phyloP scores from a whole-genome alignment of 2,329 filamentous ascomycete species.

The Epichloe bromicola region DNA sequence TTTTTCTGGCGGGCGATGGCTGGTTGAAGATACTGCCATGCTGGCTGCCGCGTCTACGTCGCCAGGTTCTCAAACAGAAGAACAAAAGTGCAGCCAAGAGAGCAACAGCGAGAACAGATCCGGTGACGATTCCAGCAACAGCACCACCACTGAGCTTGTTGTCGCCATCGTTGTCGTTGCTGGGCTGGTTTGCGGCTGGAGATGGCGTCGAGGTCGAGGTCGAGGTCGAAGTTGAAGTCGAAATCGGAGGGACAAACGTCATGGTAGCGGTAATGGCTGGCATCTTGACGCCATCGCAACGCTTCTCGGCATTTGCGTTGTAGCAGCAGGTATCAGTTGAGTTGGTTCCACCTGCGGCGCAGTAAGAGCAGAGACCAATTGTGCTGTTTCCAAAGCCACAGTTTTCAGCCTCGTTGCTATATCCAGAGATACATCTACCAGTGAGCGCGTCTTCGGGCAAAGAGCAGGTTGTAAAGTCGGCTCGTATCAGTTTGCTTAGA shows the following conservation, averaged over 20 bases:
- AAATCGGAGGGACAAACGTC: conserved; percentile 37
- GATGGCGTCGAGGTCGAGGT: conserved; percentile 25
- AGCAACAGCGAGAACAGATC: conserved; percentile 57
- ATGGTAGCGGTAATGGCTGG: conserved; percentile 63
- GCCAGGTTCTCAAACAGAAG: conserved; percentile 42
- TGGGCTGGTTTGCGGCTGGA: conserved; percentile 9
- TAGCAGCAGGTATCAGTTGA: conserved; percentile 93
- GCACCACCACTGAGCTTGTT: conserved; percentile 60
- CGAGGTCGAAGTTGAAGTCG: conserved; percentile 30
- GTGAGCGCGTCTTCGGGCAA: conserved; percentile 70
- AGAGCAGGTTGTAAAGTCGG: conserved; percentile 85
- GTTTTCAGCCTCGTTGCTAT: conserved; percentile 69
- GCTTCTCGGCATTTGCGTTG: conserved; percentile 58
- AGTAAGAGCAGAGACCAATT: conserved; percentile 76
- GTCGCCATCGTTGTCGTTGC: conserved; percentile 16
- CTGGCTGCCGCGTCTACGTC: conserved; percentile 45
- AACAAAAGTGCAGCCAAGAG: conserved; percentile 59
- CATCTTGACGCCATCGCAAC: conserved; percentile 64
- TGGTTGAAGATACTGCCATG: conserved; percentile 76
- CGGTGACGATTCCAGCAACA: conserved; percentile 84
- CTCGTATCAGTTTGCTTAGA: conserved; percentile 65
- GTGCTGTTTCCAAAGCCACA: conserved; percentile 69
- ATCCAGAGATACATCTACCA: conserved; percentile 60
- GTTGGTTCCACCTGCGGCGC: conserved; percentile 69
- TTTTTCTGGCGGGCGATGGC: conserved; percentile 57